Evolutionary conservation across 257 asterid species (phyloP), one percentile per base, ranked within the genome.

Genomic region (Verbascum thapsus): DNA sequence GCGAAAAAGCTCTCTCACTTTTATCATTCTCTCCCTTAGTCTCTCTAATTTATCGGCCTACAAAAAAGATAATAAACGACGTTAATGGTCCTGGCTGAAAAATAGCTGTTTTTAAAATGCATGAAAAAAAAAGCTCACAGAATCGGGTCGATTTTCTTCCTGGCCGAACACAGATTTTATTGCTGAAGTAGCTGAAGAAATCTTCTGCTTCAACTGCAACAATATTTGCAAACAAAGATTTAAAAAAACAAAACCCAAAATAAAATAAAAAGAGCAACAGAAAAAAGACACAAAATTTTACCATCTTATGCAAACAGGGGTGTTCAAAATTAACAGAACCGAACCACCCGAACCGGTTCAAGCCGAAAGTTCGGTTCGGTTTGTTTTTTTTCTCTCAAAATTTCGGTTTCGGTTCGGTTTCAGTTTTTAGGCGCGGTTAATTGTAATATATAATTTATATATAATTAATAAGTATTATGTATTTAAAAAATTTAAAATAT

Each of bases 1-100:
- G 6, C 95, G 96, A 63, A 94, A 94, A 68, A 94, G 97, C 75
- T 87, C 97, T 66, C 97, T 78, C 57, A 94, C 99, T 94, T 90
- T 85, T 70, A 94, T 84, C 99, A 90, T 90, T 70, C 99, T 85
- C 67, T 94, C 95, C 76, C 97, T 80, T 69, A 94, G 76, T 57
- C 52, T 80, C 90, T 94, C 96, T 65, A 94, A 77, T 73, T 90
- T 94, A 63, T 84, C 91, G 68, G 96, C 85, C 99, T 94, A 75
- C 63, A 72, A 41, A 62, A 8, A 39, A 53, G 32, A 41, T n/a
- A 37, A 62, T 13, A 19, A 54, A 53, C 8, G 63, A 65, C 44
- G 40, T 69, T 16, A 78, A 43, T 4, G 26, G 64, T 63, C 63
- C 53, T 58, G 71, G 37, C 45, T 19, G 59, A 68, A 39, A 54